These are phyloP conservation scores for Citrus sp. DNA, from an alignment of 345 rosid genomes.

Conservation along the genomic window DNA sequence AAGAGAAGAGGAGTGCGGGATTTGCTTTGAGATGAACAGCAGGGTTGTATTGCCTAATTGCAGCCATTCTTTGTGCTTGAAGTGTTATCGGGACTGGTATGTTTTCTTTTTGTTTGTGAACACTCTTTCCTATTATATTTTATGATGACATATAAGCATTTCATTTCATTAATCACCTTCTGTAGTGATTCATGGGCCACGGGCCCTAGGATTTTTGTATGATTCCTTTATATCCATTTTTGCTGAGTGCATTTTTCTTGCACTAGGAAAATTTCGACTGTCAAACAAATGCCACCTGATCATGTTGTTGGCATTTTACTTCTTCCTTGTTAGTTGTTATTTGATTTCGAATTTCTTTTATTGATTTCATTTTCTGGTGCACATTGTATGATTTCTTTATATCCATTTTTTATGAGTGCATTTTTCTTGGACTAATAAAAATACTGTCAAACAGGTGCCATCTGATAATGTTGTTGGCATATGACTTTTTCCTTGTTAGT, in stretches of 20 bases:
- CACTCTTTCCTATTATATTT: not conserved
- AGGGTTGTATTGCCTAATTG: conserved; percentile 72
- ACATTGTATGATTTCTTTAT: not conserved
- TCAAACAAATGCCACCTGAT: not conserved
- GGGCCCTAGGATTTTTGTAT: not conserved
- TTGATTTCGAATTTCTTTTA: not conserved
- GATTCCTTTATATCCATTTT: not conserved
- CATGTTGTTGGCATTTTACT: not conserved
- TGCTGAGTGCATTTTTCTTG: not conserved
- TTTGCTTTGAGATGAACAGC: conserved; percentile 64
- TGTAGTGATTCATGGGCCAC: not conserved
- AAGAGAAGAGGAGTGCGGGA: conserved; percentile 77
- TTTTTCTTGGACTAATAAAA: not conserved
- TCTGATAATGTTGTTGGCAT: not conserved
- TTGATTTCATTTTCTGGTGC: not conserved
- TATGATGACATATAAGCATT: not conserved
- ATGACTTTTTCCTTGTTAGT: not conserved
- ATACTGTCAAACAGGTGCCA: not conserved
- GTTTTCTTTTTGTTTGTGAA: conserved; percentile 8
- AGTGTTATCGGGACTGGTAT: conserved; percentile 68
- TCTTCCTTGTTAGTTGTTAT: not conserved
- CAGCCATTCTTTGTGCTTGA: conserved; percentile 68
- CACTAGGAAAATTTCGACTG: not conserved
- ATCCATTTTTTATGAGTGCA: not conserved
- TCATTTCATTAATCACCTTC: not conserved